Evolutionary conservation across 2,329 filamentous ascomycete genomes (phyloP).

Genomic region (Monilinia vaccinii-corymbosi): DNA sequence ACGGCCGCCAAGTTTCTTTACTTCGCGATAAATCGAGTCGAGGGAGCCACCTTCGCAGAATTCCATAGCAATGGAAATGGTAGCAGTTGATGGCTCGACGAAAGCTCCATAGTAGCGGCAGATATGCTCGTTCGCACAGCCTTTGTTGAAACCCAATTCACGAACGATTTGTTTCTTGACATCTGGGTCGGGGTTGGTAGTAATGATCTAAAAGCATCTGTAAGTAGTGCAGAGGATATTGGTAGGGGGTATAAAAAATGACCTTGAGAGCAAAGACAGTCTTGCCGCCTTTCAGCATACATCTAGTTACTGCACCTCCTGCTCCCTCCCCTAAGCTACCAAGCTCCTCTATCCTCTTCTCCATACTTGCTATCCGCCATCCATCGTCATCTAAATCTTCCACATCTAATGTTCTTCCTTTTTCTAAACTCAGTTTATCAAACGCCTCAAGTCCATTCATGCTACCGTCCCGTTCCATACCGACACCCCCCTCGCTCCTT

Average conservation of each 20-base stretch:
- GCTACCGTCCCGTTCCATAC: conserved; percentile 78
- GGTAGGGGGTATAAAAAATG: conserved; percentile 24
- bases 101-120: conserved; percentile 97
- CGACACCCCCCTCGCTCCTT: conserved; percentile 60
- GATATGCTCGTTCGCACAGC: conserved; percentile 91
- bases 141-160: conserved; percentile 95
- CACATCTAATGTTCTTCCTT: conserved; percentile 75
- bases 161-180: conserved; percentile 98
- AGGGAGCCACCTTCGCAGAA: conserved; percentile 95
- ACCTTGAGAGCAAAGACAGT: conserved; percentile 96
- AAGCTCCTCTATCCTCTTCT: conserved; percentile 78
- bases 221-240: conserved; percentile 1
- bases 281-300: conserved; percentile 81
- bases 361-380: conserved; percentile 86
- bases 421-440: conserved; percentile 73
- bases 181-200: conserved; percentile 93
- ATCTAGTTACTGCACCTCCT: conserved; percentile 88
- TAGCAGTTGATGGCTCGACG: conserved; percentile 89
- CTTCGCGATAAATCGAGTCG: conserved; percentile 94
- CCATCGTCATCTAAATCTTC: conserved; percentile 92
- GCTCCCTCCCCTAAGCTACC: conserved; percentile 90
- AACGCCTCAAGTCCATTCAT: conserved; percentile 68
- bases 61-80: conserved; percentile 98
- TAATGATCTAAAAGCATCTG: conserved; percentile 64
- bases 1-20: conserved; percentile 87